phyloP scores from a whole-genome alignment of 176 grass and related monocot species.

The Secale cereale region DNA sequence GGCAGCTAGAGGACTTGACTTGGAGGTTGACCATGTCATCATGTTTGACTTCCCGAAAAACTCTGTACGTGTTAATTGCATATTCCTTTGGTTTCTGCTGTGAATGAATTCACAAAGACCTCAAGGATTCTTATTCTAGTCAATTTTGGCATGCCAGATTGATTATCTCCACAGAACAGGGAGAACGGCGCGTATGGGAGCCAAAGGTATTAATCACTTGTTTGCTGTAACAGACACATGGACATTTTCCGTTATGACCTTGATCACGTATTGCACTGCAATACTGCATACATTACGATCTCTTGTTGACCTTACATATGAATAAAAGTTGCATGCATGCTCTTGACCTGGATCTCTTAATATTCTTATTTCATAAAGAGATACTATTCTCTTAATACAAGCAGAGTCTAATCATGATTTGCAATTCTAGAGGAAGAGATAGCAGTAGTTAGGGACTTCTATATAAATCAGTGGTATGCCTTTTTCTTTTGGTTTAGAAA shows the following conservation, averaged over 20 bases:
- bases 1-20: constrained; percentile 89
- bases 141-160: constrained; percentile 51
- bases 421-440: background rate
- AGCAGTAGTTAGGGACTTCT: background rate
- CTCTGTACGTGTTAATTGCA: constrained; percentile 55
- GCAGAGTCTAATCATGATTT: background rate
- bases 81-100: constrained; percentile 8
- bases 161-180: constrained; percentile 97
- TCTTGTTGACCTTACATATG: background rate
- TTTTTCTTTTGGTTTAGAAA: background rate
- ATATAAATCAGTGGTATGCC: background rate
- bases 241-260: background rate
- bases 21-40: constrained; percentile 98
- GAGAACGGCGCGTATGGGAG: constrained; percentile 96
- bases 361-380: background rate
- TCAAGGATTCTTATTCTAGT: constrained; percentile 1
- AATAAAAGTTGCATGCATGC: background rate
- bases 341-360: background rate
- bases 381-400: background rate
- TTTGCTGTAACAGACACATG: background rate
- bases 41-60: constrained; percentile 98
- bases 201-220: constrained; percentile 70
- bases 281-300: background rate
- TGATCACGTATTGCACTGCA: background rate
- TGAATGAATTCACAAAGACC: background rate